These are phyloP conservation scores for Neurospora africana DNA, from an alignment of 495 filamentous ascomycete species.

Conservation along the genomic window DNA sequence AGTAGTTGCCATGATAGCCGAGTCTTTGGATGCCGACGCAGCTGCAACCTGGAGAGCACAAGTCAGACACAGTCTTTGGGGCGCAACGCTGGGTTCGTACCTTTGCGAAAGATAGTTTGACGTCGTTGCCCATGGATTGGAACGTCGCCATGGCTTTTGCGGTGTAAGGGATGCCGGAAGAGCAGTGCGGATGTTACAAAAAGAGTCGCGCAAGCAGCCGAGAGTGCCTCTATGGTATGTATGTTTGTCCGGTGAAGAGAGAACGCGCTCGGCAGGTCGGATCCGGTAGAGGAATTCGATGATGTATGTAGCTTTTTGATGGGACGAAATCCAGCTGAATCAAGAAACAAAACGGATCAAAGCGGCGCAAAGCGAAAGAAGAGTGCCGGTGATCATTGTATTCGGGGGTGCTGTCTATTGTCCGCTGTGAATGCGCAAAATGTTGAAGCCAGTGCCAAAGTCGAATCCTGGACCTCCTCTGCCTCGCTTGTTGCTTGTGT, in stretches of 20 bases:
- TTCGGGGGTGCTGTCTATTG: slow-evolving; percentile 14
- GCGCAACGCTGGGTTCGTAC: slow-evolving; percentile 18
- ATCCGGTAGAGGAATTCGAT: not conserved
- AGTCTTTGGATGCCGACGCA: slow-evolving; percentile 41
- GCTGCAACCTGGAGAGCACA: slow-evolving; percentile 29
- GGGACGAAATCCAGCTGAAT: slow-evolving; percentile 12
- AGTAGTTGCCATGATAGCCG: slow-evolving; percentile 21
- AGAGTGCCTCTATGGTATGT: not conserved
- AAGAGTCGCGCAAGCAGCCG: not conserved
- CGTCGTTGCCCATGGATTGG: slow-evolving; percentile 34
- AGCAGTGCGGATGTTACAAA: not conserved
- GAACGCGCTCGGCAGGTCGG: not conserved
- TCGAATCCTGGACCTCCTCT: not conserved
- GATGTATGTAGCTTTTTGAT: not conserved
- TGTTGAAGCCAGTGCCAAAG: not conserved
- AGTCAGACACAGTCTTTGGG: slow-evolving; percentile 4
- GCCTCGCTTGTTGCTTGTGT: not conserved
- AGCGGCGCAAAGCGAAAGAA: slow-evolving; percentile 35
- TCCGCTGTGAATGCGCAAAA: slow-evolving; percentile 1
- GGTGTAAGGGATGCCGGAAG: not conserved
- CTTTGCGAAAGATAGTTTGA: slow-evolving; percentile 47
- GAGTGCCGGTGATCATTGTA: slow-evolving; percentile 42
- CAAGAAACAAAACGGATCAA: slow-evolving; percentile 39
- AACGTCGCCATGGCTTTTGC: slow-evolving; percentile 18
- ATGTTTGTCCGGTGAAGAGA: not conserved